Base-by-base conservation (phyloP, 176 grass and related monocot species). In the Oryza rufipogon region DNA sequence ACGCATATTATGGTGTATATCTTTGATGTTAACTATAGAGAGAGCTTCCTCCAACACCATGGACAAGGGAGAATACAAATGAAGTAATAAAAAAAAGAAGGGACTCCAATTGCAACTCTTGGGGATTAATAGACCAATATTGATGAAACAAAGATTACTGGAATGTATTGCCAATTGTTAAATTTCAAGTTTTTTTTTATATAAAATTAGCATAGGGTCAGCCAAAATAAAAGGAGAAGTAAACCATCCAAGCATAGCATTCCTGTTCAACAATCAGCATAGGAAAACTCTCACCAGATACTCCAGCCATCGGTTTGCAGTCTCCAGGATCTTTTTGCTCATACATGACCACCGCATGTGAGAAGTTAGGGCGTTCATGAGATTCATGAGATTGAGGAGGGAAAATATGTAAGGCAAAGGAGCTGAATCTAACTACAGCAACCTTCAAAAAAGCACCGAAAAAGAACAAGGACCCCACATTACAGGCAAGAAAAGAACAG, bases 301-400 rank as follows among this genome's bases (percentile, higher is more conserved):
- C 78, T 86, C 64, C 46, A 60, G 16, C 4, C 85, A 74, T 89
- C 74, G 28, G 70, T 51, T 89, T 79, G 63, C 33, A 25, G 48
- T 36, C 36, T 74, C 20, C 63, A 63, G 26, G 70, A 19, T 25
- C 14, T 58, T 86, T 64, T 68, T 70, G 81, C 12, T 82, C 66
- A 4, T 88, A 93, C 71, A 89, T 68, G 33, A 89, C 49, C 73
- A 88, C 82, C 84, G 84, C 91, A 93, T 91, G 86, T 15, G 88
- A 70, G 87, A 87, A 86, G 30, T 80, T 75, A 71, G 81, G 75
- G 23, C 0, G 10, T 45, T 79, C 88, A 79, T 68, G 28, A 42
- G 83, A 60, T 45, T 75, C 88, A 79, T 68, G 28, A 42, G 83
- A 60, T 86, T 86, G 83, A 77, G 83, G 73, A 73, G 88, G 34